phyloP scores from a whole-genome alignment of 257 asterid species.

The Thymus mandschuricus region DNA sequence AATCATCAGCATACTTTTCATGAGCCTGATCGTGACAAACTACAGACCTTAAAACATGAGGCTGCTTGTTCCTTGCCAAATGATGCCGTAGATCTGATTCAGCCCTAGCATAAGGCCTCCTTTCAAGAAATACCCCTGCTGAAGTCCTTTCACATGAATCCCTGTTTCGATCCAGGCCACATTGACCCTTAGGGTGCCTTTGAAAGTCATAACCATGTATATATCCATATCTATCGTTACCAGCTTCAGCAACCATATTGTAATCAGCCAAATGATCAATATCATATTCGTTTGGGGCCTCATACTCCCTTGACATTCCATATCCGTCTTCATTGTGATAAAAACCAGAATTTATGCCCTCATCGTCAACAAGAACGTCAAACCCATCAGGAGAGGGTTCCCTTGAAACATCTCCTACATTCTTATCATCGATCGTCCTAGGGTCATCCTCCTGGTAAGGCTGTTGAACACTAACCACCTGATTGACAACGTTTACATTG shows the following conservation, averaged over 20 bases:
- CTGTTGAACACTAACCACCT: conserved; percentile 19
- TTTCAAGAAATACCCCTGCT: conserved; percentile 39
- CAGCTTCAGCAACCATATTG: conserved; percentile 39
- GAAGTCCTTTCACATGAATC: conserved; percentile 44
- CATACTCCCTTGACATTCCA: conserved; percentile 47
- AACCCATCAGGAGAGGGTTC: conserved; percentile 59
- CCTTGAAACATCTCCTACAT: conserved; percentile 52
- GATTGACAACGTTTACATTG: conserved; percentile 13
- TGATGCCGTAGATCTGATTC: conserved; percentile 54
- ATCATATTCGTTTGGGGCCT: conserved; percentile 40
- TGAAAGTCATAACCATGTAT: conserved; percentile 40
- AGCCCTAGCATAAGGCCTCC: conserved; percentile 46
- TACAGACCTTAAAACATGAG: conserved; percentile 56
- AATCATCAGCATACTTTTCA: conserved; percentile 41
- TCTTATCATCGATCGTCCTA: conserved; percentile 26
- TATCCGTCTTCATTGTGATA: conserved; percentile 50
- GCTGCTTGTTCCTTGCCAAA: conserved; percentile 46
- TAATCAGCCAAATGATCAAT: conserved; percentile 41
- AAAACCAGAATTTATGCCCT: conserved; percentile 45
- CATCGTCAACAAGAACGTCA: conserved; percentile 59
- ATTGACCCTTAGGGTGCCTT: conserved; percentile 37
- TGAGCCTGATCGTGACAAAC: conserved; percentile 48
- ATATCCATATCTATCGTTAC: conserved; percentile 43
- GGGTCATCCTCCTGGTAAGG: conserved; percentile 33
- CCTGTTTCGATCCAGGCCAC: conserved; percentile 44